phyloP scores from a whole-genome alignment of 2,329 filamentous ascomycete genomes.

The Purpureocillium takamizusanense region DNA sequence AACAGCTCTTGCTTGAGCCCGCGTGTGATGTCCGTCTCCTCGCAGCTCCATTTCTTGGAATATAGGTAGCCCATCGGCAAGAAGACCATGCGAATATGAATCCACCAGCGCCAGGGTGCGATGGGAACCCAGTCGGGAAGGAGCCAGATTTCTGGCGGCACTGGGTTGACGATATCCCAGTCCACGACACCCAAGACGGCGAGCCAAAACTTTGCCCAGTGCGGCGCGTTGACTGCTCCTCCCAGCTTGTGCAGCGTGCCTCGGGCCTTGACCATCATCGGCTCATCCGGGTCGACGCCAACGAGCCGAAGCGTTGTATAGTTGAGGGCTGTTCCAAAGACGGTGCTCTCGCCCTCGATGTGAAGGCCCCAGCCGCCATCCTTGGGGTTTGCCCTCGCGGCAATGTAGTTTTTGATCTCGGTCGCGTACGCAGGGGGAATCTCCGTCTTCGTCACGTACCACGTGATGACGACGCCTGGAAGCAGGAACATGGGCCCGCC shows the following conservation, averaged over 20 bases:
- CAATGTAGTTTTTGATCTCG: constrained; percentile 89
- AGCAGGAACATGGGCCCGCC: constrained; percentile 95
- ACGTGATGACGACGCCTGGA: constrained; percentile 74
- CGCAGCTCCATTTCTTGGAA: constrained; percentile 72
- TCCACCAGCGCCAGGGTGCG: constrained; percentile 93
- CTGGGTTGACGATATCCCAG: constrained; percentile 92
- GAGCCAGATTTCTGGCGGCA: constrained; percentile 89
- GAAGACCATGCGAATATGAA: constrained; percentile 96
- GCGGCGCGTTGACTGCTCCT: constrained; percentile 73
- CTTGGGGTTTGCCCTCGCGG: constrained; percentile 71
- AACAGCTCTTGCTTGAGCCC: constrained; percentile 76
- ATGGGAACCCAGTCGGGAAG: constrained; percentile 85
- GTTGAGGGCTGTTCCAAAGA: constrained; percentile 84
- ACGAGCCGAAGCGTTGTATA: constrained; percentile 75
- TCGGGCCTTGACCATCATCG: constrained; percentile 77
- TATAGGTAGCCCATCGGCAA: constrained; percentile 85
- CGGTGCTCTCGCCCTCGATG: constrained; percentile 85
- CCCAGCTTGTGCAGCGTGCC: constrained; percentile 76
- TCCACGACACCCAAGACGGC: constrained; percentile 71
- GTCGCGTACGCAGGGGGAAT: constrained; percentile 71
- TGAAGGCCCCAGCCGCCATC: constrained; percentile 98
- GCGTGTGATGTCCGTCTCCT: constrained; percentile 64
- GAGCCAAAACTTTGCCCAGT: constrained; percentile 98
- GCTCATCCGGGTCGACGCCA: constrained; percentile 75
- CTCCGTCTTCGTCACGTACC: constrained; percentile 82